Conservation (phyloP, 164 flowering plant genomes). For the Vitis rotundifolia region DNA sequence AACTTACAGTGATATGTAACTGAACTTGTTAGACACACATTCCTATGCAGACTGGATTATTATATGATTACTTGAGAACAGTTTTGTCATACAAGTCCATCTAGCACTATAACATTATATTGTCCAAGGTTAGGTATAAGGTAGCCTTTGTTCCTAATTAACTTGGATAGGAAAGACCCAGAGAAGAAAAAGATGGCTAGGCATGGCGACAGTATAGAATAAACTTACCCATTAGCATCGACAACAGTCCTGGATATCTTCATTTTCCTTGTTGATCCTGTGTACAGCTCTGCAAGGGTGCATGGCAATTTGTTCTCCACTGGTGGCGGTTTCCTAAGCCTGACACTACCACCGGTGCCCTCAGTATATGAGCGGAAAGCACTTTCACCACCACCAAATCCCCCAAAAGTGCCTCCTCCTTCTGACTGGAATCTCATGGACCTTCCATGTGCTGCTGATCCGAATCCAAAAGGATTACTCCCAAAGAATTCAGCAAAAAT, state of each 20-base stretch:
- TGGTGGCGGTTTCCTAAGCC: constrained; percentile 58
- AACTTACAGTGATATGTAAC: too few relatives aligned
- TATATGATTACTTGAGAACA: too few relatives aligned
- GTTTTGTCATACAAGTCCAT: too few relatives aligned
- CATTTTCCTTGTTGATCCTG: constrained; percentile 76
- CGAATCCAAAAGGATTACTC: constrained; percentile 63
- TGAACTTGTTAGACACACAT: too few relatives aligned
- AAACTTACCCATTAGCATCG: constrained; percentile 53
- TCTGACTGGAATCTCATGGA: constrained; percentile 51
- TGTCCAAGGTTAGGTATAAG: too few relatives aligned
- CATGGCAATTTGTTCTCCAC: constrained; percentile 69
- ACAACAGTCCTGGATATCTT: constrained; percentile 66
- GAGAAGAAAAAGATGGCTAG: not conserved
- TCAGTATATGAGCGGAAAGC: constrained; percentile 36
- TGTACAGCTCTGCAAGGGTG: constrained; percentile 68
- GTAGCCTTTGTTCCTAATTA: too few relatives aligned
- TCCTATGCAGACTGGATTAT: too few relatives aligned
- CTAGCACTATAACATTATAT: too few relatives aligned
- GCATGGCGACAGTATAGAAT: too few relatives aligned
- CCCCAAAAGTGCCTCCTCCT: constrained; percentile 44
- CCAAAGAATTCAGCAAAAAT: constrained; percentile 77
- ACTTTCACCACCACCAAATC: constrained; percentile 39
- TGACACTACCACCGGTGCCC: constrained; percentile 21
- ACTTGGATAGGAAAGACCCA: not conserved
- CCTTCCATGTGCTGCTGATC: constrained; percentile 49